Percentiles rank a stretch among this genome's conserved stretches.
phyloP scores from a whole-genome alignment of 108 stramenopile genomes.

The Cafeteria roenbergensis region DNA sequence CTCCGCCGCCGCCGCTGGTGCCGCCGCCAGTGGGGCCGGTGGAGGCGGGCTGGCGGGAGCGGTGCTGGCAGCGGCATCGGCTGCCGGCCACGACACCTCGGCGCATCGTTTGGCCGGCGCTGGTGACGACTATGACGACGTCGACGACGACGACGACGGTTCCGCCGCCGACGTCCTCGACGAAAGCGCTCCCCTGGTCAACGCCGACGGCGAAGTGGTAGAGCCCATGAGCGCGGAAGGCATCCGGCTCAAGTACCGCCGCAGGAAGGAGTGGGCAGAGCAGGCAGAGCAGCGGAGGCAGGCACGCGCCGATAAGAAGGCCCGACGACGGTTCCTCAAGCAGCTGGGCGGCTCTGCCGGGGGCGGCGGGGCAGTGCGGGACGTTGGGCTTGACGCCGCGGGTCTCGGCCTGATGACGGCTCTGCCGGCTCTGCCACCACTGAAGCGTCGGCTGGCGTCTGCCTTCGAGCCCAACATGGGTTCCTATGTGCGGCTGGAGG shows the following conservation, averaged over 20 bases:
- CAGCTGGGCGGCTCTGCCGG: too few species aligned
- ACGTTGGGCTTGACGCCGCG: conserved; percentile 17
- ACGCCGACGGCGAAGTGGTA: conserved; percentile 27
- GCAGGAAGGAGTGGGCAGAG: conserved; percentile 11
- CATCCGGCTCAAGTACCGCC: conserved; percentile 49
- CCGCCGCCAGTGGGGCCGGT: too few species aligned
- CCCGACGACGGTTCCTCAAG: background rate
- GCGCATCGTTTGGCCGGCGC: too few species aligned
- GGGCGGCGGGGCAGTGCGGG: conserved; percentile 8
- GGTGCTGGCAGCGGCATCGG: background rate
- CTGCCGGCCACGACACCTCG: too few species aligned
- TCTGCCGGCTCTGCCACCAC: conserved; percentile 39
- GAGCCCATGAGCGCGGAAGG: conserved; percentile 50
- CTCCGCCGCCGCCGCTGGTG: too few species aligned
- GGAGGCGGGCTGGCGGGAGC: conserved; percentile 1
- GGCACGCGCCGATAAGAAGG: conserved; percentile 8
- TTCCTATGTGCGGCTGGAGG: conserved; percentile 79
- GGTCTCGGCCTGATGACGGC: background rate
- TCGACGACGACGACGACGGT: too few species aligned
- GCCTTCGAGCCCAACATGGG: conserved; percentile 88
- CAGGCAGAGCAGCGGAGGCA: conserved; percentile 21
- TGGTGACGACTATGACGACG: too few species aligned
- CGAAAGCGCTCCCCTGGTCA: conserved; percentile 26
- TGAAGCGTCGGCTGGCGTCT: conserved; percentile 40
- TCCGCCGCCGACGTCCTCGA: conserved; percentile 45